Base-by-base conservation (phyloP, 768 basidiomycete genomes). In the Boletellus ananas region DNA sequence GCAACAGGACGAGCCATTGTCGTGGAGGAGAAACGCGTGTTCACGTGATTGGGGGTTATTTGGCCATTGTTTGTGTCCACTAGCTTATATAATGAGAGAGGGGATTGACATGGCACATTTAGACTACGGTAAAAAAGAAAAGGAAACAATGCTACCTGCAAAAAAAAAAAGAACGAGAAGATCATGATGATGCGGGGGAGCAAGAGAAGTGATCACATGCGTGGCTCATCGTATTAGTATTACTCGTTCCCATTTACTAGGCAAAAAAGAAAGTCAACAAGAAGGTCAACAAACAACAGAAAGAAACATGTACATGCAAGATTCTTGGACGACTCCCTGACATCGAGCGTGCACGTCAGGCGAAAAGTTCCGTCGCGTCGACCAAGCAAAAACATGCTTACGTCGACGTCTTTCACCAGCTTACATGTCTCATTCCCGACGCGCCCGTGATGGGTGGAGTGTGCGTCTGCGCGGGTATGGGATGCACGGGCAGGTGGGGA, bases 361-460 rank as follows among this genome's bases (percentile, higher is more conserved):
- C 12, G 29, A 29, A 9, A 8, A 14, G 1, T 9, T 27, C 8
- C 17, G 21, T 40, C 25, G 1, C 33, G 23, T 12, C 10, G 3
- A 18, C 14, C 4, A 27, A 10, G 5, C 29, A 29, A 41, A 38
- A 6, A 56, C 57, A 23, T 13, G 47, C 59, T 46, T 34, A 29
- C 34, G 23, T 47, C 54, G n/a, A 49, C 47, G 6, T 31, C 3
- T 11, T 40, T 63, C 52, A 63, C 61, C 61, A 63, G 33, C 47
- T 63, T 23, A 51, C 62, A 23, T 63, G 61, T 43, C 62, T 47
- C 61, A 63, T 64, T 25, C 61, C 61, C 6, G 61, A 52, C 20
- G 38, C 37, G 12, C 61, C 59, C n/a, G 61, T 58, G 18, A 63
- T 61, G 10, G 58, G 42, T 9, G 51, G 10, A 25, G 51, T 34